phyloP scores from a whole-genome alignment of 108 stramenopile species.

The Skeletonema costatum region DNA sequence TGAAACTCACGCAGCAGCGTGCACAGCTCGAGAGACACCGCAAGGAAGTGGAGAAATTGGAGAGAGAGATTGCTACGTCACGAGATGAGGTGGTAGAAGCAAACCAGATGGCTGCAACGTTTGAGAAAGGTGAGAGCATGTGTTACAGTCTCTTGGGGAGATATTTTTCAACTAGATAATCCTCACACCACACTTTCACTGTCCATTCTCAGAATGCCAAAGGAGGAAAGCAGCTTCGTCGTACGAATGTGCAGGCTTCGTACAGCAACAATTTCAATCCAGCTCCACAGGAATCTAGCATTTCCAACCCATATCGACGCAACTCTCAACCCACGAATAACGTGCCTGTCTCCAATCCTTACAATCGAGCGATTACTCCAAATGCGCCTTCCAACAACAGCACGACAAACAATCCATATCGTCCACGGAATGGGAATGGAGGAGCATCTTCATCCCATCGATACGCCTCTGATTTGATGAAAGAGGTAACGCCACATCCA shows the following conservation, averaged over 20 bases:
- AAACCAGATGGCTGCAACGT: conserved; percentile 33
- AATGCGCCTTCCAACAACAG: conserved; percentile 9
- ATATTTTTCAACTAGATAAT: not conserved
- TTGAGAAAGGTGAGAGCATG: conserved; percentile 28
- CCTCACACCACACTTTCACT: not conserved
- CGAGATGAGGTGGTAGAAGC: conserved; percentile 24
- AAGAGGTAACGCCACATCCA: conserved; percentile 6
- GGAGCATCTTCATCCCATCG: conserved; percentile 4
- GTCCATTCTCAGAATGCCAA: conserved; percentile 6
- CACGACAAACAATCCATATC: not conserved
- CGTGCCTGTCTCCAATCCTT: conserved; percentile 40
- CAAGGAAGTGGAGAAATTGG: conserved; percentile 39
- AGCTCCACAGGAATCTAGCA: conserved; percentile 4
- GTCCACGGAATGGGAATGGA: not conserved
- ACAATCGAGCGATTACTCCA: conserved; percentile 27
- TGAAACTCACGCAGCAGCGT: conserved; percentile 40
- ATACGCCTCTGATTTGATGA: conserved; percentile 23
- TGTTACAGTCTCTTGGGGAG: not conserved
- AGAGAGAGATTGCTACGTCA: conserved; percentile 14
- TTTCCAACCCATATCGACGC: conserved; percentile 13
- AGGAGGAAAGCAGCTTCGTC: conserved; percentile 22
- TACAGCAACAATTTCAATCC: conserved; percentile 25
- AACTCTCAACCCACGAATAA: not conserved
- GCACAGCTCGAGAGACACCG: conserved; percentile 45
- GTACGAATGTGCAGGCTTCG: conserved; percentile 14